Evolutionary conservation across 331 rosid species (phyloP), one percentile per base, ranked within the genome.

Genomic region (Spiraea crenata): DNA sequence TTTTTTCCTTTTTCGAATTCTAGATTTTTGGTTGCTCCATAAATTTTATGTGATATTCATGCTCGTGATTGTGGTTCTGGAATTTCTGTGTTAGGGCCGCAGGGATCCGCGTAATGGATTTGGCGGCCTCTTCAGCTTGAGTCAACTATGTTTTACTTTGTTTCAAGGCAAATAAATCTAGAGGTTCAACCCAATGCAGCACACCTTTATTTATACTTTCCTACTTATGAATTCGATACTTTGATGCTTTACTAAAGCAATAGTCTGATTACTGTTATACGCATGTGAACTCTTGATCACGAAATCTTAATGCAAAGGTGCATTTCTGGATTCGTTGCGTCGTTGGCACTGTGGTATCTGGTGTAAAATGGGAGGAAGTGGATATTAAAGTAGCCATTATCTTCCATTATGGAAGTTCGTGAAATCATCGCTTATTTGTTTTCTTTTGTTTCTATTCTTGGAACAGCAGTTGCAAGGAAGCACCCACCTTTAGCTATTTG

Each of bases 101-200:
- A 75, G 76, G 74, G 70, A 63, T 51, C 77, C 20, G 57, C 65
- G 11, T 69, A 54, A 42, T 79, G 68, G 47, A 74, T 13, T 49
- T 46, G 46, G 57, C 72, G 40, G 47, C 67, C 76, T 63, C 71
- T 76, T 67, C 77, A 45, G 80, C 71, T 52, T 34, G 67, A 62
- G 48, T 63, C 52, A 65, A 38, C 61, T 55, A 15, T 35, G 51
- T 34, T 63, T 63, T 67, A 76, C 71, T 61, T 78, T 46, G 77
- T 76, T 64, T 25, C 31, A 69, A 79, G 73, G 48, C 65, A 42
- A 67, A 72, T 79, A 42, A 67, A 72, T 79, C 51, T 63, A 63
- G 57, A 83, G 88, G 90, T 88, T 50, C 31, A 25, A 25, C 31
- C 70, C 58, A 46, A 64, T 68, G 34, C 52, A 17, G 34, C 52